Evolutionary conservation across 78 protist species (phyloP).

Genomic region (Chrysochromulina tobinii): DNA sequence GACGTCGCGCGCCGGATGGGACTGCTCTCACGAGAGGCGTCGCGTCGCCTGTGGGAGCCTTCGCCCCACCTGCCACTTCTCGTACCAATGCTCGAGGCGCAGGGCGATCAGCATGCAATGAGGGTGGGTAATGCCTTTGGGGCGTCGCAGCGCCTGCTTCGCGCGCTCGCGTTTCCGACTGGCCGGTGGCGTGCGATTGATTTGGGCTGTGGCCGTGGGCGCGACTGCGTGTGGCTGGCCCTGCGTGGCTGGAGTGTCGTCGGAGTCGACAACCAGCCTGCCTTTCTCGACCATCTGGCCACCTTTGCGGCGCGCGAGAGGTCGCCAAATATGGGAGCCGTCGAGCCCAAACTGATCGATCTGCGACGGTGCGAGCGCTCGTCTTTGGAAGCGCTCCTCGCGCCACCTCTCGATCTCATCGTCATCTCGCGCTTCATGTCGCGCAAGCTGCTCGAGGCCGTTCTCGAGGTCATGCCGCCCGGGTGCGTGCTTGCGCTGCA

Average conservation of each 20-base stretch:
- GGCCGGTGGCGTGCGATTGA: background rate
- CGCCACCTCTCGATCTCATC: background rate
- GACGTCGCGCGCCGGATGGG: no score
- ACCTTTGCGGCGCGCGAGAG: background rate
- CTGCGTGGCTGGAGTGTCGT: background rate
- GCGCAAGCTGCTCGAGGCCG: background rate
- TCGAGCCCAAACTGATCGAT: no score
- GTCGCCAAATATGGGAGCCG: no score
- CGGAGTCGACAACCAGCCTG: background rate
- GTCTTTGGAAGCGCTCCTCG: background rate
- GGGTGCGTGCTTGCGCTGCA: background rate
- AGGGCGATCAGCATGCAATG: no score
- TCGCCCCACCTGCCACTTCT: no score
- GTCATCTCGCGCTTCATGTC: background rate
- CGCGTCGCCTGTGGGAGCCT: no score
- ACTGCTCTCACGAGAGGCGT: no score
- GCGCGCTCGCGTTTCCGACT: no score
- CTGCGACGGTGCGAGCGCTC: background rate
- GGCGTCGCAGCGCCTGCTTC: no score
- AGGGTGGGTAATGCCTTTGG: no score
- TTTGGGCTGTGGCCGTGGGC: background rate
- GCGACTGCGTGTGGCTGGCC: background rate
- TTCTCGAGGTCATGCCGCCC: background rate
- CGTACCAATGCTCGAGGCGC: no score
- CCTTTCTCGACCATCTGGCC: background rate